Evolutionary conservation across 1,139 yeast species (phyloP).

Genomic region (Candida tropicalis): DNA sequence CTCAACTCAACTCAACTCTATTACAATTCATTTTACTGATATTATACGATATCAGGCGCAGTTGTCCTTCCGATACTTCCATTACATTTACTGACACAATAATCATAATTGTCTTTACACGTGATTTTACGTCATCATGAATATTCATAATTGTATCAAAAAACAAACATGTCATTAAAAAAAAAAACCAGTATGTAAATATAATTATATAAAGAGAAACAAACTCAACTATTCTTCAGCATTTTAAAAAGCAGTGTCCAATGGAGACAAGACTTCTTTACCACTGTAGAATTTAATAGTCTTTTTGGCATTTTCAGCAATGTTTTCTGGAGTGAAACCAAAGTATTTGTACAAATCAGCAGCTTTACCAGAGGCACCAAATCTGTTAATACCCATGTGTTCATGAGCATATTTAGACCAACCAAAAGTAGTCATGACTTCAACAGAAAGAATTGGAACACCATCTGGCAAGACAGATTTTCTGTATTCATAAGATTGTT

Average conservation of each 20-base stretch:
- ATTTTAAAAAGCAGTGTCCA: constrained; percentile 79
- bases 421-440: constrained; percentile 89
- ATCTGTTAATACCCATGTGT: constrained; percentile 93
- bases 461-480: constrained; percentile 92
- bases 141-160: no score
- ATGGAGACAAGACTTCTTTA: constrained; percentile 69
- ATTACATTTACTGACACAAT: no score
- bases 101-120: no score
- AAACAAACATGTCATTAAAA: not conserved
- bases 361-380: constrained; percentile 97
- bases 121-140: no score
- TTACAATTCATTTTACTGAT: no score
- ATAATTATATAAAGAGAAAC: not conserved
- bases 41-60: no score
- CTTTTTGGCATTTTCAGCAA: constrained; percentile 83
- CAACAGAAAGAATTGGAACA: constrained; percentile 90
- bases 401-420: constrained; percentile 97
- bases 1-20: no score
- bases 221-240: no score
- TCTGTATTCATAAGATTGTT: constrained; percentile 78
- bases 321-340: constrained; percentile 92
- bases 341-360: constrained; percentile 79
- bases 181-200: not conserved
- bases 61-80: no score
- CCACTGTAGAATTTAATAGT: constrained; percentile 86